phyloP scores from a whole-genome alignment of 129 eudicot species.

The Pulicaria dysenterica region DNA sequence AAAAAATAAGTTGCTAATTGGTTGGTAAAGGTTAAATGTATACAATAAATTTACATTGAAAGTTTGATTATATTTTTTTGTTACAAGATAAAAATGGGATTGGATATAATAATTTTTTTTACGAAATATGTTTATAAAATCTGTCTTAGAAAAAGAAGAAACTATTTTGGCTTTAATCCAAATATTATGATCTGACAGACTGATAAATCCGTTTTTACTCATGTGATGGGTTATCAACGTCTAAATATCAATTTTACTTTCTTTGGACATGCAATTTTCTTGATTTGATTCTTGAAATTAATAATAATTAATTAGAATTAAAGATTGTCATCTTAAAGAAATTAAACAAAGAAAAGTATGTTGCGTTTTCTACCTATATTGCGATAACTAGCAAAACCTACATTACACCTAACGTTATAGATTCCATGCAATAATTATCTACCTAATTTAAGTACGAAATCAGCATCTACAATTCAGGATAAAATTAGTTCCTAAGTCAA shows the following conservation, averaged over 20 bases:
- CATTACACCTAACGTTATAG: constrained; percentile 8
- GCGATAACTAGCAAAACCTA: not conserved
- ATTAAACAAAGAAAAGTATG: not conserved
- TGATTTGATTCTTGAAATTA: not conserved
- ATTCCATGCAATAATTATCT: constrained; percentile 16
- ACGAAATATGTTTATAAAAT: too few species aligned
- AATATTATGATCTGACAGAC: too few species aligned
- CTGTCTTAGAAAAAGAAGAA: too few species aligned
- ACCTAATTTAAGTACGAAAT: constrained; percentile 34
- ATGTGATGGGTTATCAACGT: not conserved
- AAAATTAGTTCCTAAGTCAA: constrained; percentile 18
- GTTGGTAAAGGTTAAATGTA: too few species aligned
- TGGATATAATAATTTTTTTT: too few species aligned
- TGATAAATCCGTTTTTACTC: too few species aligned
- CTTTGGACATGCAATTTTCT: not conserved
- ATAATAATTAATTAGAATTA: not conserved
- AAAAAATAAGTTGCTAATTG: too few species aligned
- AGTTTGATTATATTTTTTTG: too few species aligned
- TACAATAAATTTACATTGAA: too few species aligned
- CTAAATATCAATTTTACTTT: not conserved
- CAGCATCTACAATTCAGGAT: constrained; percentile 20
- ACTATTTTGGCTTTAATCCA: not conserved
- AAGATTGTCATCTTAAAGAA: not conserved
- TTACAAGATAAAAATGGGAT: too few species aligned
- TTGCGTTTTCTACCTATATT: constrained; percentile 20